These are phyloP conservation scores for Gamsiella multidivaricata DNA, from an alignment of 192 early-diverging fungal species.

Conservation along the genomic window DNA sequence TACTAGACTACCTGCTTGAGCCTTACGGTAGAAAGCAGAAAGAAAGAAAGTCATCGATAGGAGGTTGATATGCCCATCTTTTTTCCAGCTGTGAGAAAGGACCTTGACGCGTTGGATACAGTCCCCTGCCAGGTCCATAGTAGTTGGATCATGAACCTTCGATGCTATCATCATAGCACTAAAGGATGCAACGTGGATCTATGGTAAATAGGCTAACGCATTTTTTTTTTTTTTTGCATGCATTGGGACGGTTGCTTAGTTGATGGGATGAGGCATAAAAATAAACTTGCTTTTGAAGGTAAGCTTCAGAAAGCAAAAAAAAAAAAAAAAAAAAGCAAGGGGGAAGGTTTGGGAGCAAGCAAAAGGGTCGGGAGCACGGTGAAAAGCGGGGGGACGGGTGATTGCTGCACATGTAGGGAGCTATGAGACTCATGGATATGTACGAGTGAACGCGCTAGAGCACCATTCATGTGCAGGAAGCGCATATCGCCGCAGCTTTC, in stretches of 20 bases:
- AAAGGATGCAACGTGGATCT: conserved; percentile 12
- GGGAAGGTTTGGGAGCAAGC: conserved; percentile 7
- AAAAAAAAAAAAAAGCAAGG: conserved; percentile 23
- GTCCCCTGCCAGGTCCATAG: too few relatives aligned
- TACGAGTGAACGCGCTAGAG: not conserved
- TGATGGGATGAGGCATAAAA: not conserved
- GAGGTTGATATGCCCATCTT: not conserved
- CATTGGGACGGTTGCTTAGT: conserved; percentile 21
- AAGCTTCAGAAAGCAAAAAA: not conserved
- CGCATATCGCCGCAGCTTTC: not conserved
- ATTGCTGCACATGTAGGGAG: conserved; percentile 22
- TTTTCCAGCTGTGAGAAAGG: too few relatives aligned
- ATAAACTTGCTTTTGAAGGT: not conserved
- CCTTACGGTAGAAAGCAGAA: too few relatives aligned
- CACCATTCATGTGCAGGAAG: conserved; percentile 4
- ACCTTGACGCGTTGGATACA: not conserved
- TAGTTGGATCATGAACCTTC: conserved; percentile 15
- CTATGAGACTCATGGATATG: not conserved
- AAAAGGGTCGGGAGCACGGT: not conserved
- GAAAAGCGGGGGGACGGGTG: not conserved
- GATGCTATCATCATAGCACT: not conserved
- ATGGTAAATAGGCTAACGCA: not conserved
- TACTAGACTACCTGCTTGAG: too few relatives aligned
- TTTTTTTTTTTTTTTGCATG: conserved; percentile 17
- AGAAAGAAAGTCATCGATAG: too few relatives aligned